A percentile compares a stretch with the other conserved stretches of the same genome.
Conservation (phyloP, 805 yeast genomes). For the Jamesozyma jinghongensis region DNA sequence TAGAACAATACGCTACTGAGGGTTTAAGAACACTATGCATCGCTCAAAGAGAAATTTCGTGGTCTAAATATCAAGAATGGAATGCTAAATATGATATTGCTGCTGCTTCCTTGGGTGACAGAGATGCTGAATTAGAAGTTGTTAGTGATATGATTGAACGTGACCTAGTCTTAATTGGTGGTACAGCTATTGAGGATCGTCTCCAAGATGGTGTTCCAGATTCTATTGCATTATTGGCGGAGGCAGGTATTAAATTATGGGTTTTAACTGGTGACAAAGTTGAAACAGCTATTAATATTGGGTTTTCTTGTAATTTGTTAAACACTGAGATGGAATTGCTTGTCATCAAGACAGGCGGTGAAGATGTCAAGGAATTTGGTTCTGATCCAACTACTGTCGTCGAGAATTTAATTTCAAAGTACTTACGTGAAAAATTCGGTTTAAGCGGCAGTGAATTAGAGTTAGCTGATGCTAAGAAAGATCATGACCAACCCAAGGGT, state of each 20-base stretch:
- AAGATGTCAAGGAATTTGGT: constrained; percentile 40
- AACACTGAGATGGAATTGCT: constrained; percentile 69
- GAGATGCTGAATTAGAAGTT: constrained; percentile 66
- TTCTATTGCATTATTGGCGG: constrained; percentile 55
- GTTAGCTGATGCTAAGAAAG: constrained; percentile 41
- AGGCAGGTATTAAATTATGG: constrained; percentile 80
- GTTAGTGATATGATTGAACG: constrained; percentile 68
- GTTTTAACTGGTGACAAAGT: constrained; percentile 82
- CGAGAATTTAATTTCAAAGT: constrained; percentile 41
- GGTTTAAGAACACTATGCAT: constrained; percentile 77
- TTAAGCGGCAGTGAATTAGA: constrained; percentile 55
- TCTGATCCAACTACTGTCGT: constrained; percentile 35
- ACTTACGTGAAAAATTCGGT: constrained; percentile 45
- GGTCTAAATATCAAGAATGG: constrained; percentile 60
- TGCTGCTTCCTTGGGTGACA: constrained; percentile 48
- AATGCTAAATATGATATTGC: constrained; percentile 53
- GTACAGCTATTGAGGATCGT: constrained; percentile 82
- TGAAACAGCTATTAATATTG: constrained; percentile 84
- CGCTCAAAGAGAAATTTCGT: constrained; percentile 57
- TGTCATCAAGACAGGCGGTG: constrained; percentile 44
- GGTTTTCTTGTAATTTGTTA: constrained; percentile 71
- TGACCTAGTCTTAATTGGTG: constrained; percentile 59
- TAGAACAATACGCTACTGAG: constrained; percentile 74
- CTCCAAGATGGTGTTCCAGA: constrained; percentile 84
- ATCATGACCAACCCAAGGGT: constrained; percentile 60